These are phyloP conservation scores for Ganoderma sinense DNA, from an alignment of 1,284 basidiomycete genomes.

Conservation along the genomic window DNA sequence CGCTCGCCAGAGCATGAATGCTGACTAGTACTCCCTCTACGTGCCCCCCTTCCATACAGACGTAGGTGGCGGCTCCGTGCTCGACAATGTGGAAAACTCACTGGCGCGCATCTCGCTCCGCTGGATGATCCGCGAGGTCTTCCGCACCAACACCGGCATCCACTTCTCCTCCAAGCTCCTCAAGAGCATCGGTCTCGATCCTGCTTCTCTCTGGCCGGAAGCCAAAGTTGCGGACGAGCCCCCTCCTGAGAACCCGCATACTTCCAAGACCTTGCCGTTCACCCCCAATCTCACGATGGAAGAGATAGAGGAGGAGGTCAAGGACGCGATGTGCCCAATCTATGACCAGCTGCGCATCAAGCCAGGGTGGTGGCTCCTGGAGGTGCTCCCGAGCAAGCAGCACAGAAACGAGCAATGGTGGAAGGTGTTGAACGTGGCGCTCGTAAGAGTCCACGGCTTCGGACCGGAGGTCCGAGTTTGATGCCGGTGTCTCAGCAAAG, in stretches of 20 bases:
- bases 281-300: neutral
- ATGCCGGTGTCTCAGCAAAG: no score
- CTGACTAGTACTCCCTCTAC: neutral
- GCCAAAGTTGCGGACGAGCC: slow-evolving; percentile 10
- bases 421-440: no score
- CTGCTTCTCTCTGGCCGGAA: slow-evolving; percentile 43
- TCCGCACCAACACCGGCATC: slow-evolving; percentile 48
- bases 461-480: no score
- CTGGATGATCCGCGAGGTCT: slow-evolving; percentile 73
- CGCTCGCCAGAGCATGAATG: neutral
- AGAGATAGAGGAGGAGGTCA: slow-evolving; percentile 59
- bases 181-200: slow-evolving; percentile 56
- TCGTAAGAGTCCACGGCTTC: no score
- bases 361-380: slow-evolving; percentile 63
- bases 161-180: slow-evolving; percentile 51
- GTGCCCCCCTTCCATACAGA: slow-evolving; percentile 41
- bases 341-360: slow-evolving; percentile 58
- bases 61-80: slow-evolving; percentile 61
- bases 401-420: slow-evolving; percentile 47
- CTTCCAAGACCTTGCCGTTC: neutral
- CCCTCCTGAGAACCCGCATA: slow-evolving; percentile 10
- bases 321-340: slow-evolving; percentile 56
- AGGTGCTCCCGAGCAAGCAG: slow-evolving; percentile 45
- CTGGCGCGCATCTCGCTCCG: slow-evolving; percentile 67
- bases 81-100: slow-evolving; percentile 56